Base-by-base conservation (phyloP, 2,329 filamentous ascomycete genomes). In the Exophiala calicioides region DNA sequence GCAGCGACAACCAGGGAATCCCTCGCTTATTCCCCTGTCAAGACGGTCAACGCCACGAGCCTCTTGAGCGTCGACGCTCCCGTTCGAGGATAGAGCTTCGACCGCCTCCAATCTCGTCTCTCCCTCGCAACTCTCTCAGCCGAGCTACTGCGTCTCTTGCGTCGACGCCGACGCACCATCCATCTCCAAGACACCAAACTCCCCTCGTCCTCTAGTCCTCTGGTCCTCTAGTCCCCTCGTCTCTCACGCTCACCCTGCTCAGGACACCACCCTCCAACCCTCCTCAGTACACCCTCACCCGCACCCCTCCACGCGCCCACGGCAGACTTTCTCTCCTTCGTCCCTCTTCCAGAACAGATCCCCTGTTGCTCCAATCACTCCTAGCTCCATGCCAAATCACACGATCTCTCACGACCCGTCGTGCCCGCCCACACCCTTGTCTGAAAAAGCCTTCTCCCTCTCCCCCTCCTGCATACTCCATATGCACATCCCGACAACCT, bases 31-130 rank as follows among this genome's bases (percentile, higher is more conserved):
- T 47, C n/a, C n/a, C n/a, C 23, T 35, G 23, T 18, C 33, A 26
- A 33, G 8, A 23, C 27, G 21, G 27, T 45, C 27, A 20, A 40
- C 41, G 40, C 50, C 50, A 52, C 50, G 44, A 44, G 40, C 24
- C 23, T 26, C 24, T 44, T 34, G 36, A 29, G 50, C 44, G 23
- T 45, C 34, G 45, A 48, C 40, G 45, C 40, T 44, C 50, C 50
- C 45, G 30, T 43, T 44, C 15, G 7, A 36, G 50, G 5, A 41
- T 52, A 45, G 50, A 15, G 30, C 31, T 23, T 5, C 34, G 13
- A 16, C 24, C 13, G 19, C 15, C 34, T 20, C 30, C 24, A 44
- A 33, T 32, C 27, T 27, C n/a, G 16, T 16, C 19, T 27, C 7
- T n/a, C 13, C 30, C 41, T 29, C 24, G 30, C 29, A 15, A 3